Evolutionary conservation across 148 eudicot species (phyloP).

Genomic region (Chenopodium album): DNA sequence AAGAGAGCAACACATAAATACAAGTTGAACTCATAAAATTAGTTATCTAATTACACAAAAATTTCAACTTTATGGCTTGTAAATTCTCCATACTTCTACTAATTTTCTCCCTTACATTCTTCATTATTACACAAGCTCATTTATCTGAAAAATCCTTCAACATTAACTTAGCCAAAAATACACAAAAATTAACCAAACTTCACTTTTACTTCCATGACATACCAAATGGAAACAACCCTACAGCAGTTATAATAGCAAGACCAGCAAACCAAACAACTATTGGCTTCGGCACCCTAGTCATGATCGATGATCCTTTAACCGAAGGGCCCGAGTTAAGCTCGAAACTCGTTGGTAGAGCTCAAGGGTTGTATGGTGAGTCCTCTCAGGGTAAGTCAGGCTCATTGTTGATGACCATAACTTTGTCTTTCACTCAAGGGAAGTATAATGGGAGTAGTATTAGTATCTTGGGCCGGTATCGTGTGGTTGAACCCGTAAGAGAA

Average conservation of each 20-base stretch:
- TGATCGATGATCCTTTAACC: conserved; percentile 47
- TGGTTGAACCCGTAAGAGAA: conserved; percentile 34
- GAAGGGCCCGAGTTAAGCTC: conserved; percentile 35
- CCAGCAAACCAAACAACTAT: conserved; percentile 27
- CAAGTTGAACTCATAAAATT: too few species aligned
- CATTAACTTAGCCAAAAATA: neutral
- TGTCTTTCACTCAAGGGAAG: conserved; percentile 34
- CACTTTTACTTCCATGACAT: conserved; percentile 62
- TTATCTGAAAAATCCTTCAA: neutral
- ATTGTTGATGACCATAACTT: conserved; percentile 44
- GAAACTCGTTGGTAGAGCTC: conserved; percentile 52
- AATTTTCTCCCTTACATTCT: neutral
- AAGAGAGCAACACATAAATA: too few species aligned
- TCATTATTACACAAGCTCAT: conserved; percentile 8
- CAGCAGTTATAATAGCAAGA: conserved; percentile 42
- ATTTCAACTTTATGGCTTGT: neutral
- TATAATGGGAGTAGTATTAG: conserved; percentile 50
- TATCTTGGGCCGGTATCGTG: conserved; percentile 44
- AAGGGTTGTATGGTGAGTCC: conserved; percentile 48
- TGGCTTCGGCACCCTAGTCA: conserved; percentile 42
- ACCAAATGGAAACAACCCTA: conserved; percentile 44
- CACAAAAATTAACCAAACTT: conserved; percentile 39
- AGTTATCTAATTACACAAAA: neutral
- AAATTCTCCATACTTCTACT: neutral
- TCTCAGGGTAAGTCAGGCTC: conserved; percentile 18